These are phyloP conservation scores for Aspergillus puulaauensis DNA, from an alignment of 2,329 filamentous ascomycete species.

Conservation along the genomic window DNA sequence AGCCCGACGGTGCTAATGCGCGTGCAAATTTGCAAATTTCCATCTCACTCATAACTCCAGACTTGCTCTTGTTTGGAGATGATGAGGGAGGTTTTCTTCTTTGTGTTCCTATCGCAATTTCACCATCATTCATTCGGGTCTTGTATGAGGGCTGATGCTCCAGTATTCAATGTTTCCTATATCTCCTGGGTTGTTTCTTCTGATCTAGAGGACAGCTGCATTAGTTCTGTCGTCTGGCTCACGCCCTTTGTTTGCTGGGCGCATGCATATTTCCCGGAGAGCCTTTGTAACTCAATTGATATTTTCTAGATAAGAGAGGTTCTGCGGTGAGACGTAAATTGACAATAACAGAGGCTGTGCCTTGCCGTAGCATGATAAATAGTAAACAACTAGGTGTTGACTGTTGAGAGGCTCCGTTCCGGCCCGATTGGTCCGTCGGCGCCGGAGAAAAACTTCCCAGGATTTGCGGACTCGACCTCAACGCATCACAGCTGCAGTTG, in stretches of 20 bases:
- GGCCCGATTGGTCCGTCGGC: conserved; percentile 20
- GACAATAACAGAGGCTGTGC: background rate
- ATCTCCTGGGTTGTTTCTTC: conserved; percentile 23
- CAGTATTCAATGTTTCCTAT: conserved; percentile 28
- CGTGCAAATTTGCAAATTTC: conserved; percentile 17
- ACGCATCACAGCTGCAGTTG: background rate
- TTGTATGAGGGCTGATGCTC: conserved; percentile 27
- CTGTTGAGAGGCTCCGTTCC: conserved; percentile 17
- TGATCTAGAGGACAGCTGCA: conserved; percentile 12
- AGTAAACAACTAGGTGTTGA: too few relatives aligned
- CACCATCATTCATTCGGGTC: conserved; percentile 22
- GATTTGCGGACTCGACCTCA: conserved; percentile 10
- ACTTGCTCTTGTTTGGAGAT: conserved; percentile 3
- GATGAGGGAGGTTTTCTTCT: conserved; percentile 23
- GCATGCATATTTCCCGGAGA: conserved; percentile 2
- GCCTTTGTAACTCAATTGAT: conserved; percentile 14
- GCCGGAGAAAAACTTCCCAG: conserved; percentile 16
- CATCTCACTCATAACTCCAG: conserved; percentile 13
- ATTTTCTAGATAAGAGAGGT: conserved; percentile 16
- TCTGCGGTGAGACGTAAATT: conserved; percentile 1
- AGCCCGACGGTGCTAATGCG: conserved; percentile 12
- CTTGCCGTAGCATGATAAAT: too few relatives aligned
- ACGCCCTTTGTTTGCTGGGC: conserved; percentile 11
- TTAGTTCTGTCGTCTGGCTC: conserved; percentile 14
- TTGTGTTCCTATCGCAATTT: conserved; percentile 30